These are phyloP conservation scores for Paecilomyces sp. DNA, from an alignment of 2,329 filamentous ascomycete species.

Conservation along the genomic window DNA sequence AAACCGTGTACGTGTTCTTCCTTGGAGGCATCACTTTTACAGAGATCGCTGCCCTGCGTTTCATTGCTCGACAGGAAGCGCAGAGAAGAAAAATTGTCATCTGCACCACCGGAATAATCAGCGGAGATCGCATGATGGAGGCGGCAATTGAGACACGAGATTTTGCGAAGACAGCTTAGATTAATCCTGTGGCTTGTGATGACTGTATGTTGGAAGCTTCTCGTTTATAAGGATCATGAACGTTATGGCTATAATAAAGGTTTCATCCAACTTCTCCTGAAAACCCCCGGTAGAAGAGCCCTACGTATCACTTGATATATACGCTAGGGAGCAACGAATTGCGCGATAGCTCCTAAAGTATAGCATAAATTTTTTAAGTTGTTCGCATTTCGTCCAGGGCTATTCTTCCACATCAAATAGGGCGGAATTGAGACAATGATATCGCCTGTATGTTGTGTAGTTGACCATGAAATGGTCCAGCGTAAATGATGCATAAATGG, in stretches of 20 bases:
- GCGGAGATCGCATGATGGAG: conserved; percentile 82
- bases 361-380: too few species aligned
- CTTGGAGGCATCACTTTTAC: conserved; percentile 95
- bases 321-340: too few species aligned
- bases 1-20: conserved; percentile 94
- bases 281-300: too few species aligned
- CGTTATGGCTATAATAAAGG: background rate
- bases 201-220: background rate
- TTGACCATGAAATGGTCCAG: too few species aligned
- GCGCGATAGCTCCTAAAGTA: too few species aligned
- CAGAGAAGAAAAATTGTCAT: conserved; percentile 78
- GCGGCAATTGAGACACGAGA: conserved; percentile 68
- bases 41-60: conserved; percentile 88
- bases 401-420: too few species aligned
- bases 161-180: conserved; percentile 38
- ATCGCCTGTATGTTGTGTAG: too few species aligned
- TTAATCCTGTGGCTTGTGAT: background rate
- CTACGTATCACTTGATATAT: too few species aligned
- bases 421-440: too few species aligned
- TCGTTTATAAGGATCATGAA: background rate
- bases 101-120: conserved; percentile 86
- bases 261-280: background rate
- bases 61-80: conserved; percentile 78
- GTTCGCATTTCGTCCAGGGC: too few species aligned
- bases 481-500: too few species aligned